Evolutionary conservation across 352 stramenopile genomes (phyloP).

Genomic region (Globisporangium heterothallicum): DNA sequence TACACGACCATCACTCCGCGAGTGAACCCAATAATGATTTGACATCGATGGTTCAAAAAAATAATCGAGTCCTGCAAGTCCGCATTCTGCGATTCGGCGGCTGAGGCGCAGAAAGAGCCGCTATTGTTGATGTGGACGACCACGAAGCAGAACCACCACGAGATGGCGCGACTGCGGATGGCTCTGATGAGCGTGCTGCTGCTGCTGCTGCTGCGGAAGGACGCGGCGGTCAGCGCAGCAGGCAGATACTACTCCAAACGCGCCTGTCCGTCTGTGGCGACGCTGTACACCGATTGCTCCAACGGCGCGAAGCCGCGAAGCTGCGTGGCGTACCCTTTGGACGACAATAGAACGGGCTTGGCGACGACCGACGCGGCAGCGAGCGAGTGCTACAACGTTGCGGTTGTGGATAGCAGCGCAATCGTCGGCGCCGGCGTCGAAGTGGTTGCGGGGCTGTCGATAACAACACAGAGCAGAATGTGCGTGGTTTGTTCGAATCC

Average conservation of each 20-base stretch:
- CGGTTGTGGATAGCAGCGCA: not conserved
- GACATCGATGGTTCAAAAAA: not conserved
- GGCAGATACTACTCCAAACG: not conserved
- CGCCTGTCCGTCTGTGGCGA: slow-evolving; percentile 5
- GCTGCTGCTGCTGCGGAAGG: not conserved
- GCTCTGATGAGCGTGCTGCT: not conserved
- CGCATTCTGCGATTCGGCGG: too few relatives aligned
- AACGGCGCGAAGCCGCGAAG: not conserved
- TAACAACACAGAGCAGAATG: not conserved
- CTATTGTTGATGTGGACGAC: too few relatives aligned
- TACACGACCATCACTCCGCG: not conserved
- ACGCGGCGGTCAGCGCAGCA: too few relatives aligned
- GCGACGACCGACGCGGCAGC: not conserved
- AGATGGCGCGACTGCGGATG: not conserved
- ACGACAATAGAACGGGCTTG: not conserved
- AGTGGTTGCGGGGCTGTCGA: not conserved
- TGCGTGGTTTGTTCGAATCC: too few relatives aligned
- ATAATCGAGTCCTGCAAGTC: not conserved
- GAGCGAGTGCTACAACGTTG: not conserved
- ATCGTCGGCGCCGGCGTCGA: not conserved
- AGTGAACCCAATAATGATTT: not conserved
- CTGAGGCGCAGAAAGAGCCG: too few relatives aligned
- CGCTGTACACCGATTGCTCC: slow-evolving; percentile 7
- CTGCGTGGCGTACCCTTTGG: slow-evolving; percentile 10
- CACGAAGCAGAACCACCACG: not conserved